phyloP scores from a whole-genome alignment of 805 yeast genomes.

The Pichia rugopelliculosa region DNA sequence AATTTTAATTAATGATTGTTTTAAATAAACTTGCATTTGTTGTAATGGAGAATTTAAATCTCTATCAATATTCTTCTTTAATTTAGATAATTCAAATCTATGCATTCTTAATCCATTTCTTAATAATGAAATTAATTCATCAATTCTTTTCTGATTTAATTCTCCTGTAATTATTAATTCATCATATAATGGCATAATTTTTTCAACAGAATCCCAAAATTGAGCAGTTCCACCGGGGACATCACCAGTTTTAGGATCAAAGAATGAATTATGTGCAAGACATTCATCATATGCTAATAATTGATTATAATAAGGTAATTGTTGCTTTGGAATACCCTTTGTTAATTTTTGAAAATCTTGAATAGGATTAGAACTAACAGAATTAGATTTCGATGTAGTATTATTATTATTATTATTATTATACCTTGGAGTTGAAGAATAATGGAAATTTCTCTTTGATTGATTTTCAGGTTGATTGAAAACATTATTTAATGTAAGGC shows the following conservation, averaged over 20 bases:
- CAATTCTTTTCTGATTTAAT: constrained; percentile 36
- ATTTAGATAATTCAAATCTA: constrained; percentile 43
- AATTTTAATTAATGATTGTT: constrained; percentile 37
- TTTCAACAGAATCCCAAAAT: constrained; percentile 45
- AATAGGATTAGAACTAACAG: background rate
- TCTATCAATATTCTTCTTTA: constrained; percentile 50
- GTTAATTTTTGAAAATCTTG: constrained; percentile 12
- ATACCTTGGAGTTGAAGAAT: background rate
- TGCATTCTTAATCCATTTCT: constrained; percentile 51
- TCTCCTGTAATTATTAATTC: constrained; percentile 41
- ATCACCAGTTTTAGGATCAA: constrained; percentile 29
- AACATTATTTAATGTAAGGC: constrained; percentile 17
- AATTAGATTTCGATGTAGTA: background rate
- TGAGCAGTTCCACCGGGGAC: constrained; percentile 29
- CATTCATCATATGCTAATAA: constrained; percentile 47
- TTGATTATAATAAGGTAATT: constrained; percentile 44
- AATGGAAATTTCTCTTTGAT: constrained; percentile 4
- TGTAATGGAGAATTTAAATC: constrained; percentile 45
- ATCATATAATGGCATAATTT: constrained; percentile 43
- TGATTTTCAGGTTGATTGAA: constrained; percentile 13
- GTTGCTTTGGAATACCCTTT: constrained; percentile 21
- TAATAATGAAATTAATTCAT: constrained; percentile 40
- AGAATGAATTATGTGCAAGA: constrained; percentile 27
- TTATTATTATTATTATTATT: no score
- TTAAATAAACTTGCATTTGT: constrained; percentile 38